Conservation (phyloP, 1,139 yeast species). For the Pichia sp. region DNA sequence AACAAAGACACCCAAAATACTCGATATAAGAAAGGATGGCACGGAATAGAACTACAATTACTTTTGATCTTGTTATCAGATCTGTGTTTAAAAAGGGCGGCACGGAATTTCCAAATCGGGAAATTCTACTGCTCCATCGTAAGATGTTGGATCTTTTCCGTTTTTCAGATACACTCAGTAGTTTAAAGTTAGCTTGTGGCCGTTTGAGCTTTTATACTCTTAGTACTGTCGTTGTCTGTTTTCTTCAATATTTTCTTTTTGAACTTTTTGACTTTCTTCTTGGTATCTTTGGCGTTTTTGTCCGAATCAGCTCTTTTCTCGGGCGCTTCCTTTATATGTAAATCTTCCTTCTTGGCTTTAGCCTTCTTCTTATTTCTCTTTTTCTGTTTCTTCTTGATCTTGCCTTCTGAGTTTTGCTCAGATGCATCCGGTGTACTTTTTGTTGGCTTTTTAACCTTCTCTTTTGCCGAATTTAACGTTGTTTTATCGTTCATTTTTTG, state of each 20-base stretch:
- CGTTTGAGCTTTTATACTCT: neutral
- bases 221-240: neutral
- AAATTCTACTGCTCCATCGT: neutral
- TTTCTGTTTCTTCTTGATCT: slow-evolving; percentile 3
- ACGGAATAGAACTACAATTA: neutral
- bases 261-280: neutral
- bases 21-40: neutral
- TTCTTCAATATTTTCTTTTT: neutral
- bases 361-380: slow-evolving; percentile 4
- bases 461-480: slow-evolving; percentile 6
- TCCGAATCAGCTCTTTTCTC: neutral
- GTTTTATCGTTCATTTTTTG: neutral
- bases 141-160: neutral
- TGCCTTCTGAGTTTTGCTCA: neutral
- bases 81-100: neutral
- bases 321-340: neutral
- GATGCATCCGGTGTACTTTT: neutral
- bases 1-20: neutral
- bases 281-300: neutral
- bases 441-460: slow-evolving; percentile 1
- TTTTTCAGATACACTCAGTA: too few species aligned
- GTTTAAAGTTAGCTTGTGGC: neutral
- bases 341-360: neutral
- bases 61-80: too few species aligned
- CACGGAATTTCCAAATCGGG: neutral